Conservation (phyloP, 1,284 basidiomycete genomes). For the Pascua sp. region DNA sequence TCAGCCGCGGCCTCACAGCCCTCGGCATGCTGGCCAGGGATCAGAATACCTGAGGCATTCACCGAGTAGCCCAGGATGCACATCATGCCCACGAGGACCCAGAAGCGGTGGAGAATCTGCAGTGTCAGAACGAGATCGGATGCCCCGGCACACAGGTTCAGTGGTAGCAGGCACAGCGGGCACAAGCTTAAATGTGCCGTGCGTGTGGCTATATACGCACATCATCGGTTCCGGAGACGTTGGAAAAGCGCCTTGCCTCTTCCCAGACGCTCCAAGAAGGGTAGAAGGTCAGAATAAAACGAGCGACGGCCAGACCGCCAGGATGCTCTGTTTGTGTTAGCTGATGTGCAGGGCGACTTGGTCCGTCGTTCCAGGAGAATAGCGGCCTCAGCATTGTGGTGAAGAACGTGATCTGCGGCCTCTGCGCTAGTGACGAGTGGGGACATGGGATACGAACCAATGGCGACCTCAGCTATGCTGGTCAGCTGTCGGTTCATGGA, state of each 20-base stretch:
- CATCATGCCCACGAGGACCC: conserved; percentile 48
- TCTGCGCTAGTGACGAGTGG: too few species aligned
- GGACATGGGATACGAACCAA: conserved; percentile 14
- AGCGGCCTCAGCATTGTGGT: not conserved
- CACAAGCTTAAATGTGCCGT: not conserved
- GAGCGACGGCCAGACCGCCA: conserved; percentile 25
- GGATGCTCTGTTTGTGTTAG: conserved; percentile 23
- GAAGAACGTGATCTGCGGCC: too few species aligned
- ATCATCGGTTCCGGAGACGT: conserved; percentile 45
- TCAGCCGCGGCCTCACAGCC: conserved; percentile 1
- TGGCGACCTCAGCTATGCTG: conserved; percentile 38
- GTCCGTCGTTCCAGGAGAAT: not conserved
- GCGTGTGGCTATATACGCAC: conserved; percentile 20
- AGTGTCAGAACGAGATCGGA: not conserved
- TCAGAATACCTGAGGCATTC: conserved; percentile 45
- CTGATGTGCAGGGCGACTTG: too few species aligned
- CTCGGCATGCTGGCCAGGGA: conserved; percentile 7
- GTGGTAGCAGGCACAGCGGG: too few species aligned
- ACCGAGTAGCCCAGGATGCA: conserved; percentile 45
- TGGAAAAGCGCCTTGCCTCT: conserved; percentile 47
- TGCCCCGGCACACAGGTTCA: too few species aligned
- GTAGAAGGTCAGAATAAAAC: conserved; percentile 40
- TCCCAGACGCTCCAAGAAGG: conserved; percentile 49
- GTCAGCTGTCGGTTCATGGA: not conserved
- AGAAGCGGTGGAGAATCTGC: conserved; percentile 42